These are phyloP conservation scores for Mycena rebaudengoi DNA, from an alignment of 768 basidiomycete species.

Conservation along the genomic window DNA sequence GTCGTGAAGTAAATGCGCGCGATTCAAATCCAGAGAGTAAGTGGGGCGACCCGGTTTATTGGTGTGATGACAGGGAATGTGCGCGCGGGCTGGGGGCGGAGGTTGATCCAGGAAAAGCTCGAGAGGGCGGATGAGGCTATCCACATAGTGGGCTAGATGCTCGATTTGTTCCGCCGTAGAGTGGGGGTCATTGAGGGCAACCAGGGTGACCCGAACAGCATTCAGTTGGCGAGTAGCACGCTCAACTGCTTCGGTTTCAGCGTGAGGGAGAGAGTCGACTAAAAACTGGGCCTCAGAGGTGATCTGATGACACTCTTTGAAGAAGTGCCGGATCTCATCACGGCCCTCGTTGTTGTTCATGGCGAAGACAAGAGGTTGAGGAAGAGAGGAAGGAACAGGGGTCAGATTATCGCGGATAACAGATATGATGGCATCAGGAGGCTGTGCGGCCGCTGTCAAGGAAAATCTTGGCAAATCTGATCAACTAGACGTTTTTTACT, in stretches of 20 bases:
- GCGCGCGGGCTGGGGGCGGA: background rate
- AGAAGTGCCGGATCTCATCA: too few species aligned
- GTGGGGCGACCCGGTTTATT: background rate
- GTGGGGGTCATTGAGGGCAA: conserved; percentile 8
- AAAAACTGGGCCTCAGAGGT: conserved; percentile 23
- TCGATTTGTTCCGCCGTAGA: background rate
- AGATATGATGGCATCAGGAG: too few species aligned
- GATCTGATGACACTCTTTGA: too few species aligned
- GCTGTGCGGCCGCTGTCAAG: too few species aligned
- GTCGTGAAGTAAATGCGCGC: background rate
- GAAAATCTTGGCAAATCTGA: too few species aligned
- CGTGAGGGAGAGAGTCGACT: conserved; percentile 28
- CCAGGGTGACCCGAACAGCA: conserved; percentile 10
- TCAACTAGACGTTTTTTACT: too few species aligned
- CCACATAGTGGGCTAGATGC: background rate
- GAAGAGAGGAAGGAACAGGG: too few species aligned
- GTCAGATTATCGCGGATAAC: too few species aligned
- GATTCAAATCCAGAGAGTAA: background rate
- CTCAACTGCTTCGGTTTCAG: conserved; percentile 18
- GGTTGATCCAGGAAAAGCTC: background rate
- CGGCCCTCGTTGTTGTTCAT: too few species aligned
- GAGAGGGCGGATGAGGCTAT: background rate
- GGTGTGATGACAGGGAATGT: background rate
- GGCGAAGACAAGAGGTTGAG: too few species aligned
- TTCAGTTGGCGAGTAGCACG: conserved; percentile 14